phyloP scores from a whole-genome alignment of 768 basidiomycete genomes.

The Hygrophoropsis aurantiaca region DNA sequence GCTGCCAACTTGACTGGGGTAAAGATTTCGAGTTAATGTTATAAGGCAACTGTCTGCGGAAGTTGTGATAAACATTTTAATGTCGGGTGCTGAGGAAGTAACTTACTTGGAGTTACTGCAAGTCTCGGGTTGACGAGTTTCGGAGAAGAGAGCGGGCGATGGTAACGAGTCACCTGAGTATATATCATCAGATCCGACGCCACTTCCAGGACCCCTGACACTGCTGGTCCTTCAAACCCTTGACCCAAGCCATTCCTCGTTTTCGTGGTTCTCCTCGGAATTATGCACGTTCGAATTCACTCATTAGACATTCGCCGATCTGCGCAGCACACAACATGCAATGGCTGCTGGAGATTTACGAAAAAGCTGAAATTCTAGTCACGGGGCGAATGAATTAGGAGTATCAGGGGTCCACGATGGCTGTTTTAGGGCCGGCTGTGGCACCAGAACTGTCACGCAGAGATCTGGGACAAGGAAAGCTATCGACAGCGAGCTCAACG shows the following conservation, averaged over 20 bases:
- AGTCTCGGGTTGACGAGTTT: constrained; percentile 10
- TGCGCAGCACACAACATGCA: too few species aligned
- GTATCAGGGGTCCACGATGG: constrained; percentile 19
- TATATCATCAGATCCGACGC: neutral
- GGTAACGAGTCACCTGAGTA: constrained; percentile 15
- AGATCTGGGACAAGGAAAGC: constrained; percentile 5
- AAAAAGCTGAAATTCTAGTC: too few species aligned
- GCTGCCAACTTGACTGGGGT: constrained; percentile 75
- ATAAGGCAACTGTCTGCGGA: neutral
- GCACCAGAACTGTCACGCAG: neutral
- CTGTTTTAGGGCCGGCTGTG: constrained; percentile 29
- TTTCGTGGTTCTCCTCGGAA: too few species aligned
- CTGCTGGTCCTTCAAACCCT: too few species aligned
- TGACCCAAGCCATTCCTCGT: too few species aligned
- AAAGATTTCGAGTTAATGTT: neutral
- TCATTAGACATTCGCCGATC: too few species aligned
- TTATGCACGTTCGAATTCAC: too few species aligned
- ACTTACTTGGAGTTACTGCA: too few species aligned
- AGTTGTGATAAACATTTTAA: too few species aligned
- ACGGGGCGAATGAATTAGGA: neutral
- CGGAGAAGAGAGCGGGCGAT: constrained; percentile 14
- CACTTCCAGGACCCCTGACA: neutral
- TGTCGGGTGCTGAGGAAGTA: too few species aligned
- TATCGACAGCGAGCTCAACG: constrained; percentile 19
- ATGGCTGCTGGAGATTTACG: too few species aligned